phyloP scores from a whole-genome alignment of 225 moss, liverwort and hornwort species.

The Neckera pumila region DNA sequence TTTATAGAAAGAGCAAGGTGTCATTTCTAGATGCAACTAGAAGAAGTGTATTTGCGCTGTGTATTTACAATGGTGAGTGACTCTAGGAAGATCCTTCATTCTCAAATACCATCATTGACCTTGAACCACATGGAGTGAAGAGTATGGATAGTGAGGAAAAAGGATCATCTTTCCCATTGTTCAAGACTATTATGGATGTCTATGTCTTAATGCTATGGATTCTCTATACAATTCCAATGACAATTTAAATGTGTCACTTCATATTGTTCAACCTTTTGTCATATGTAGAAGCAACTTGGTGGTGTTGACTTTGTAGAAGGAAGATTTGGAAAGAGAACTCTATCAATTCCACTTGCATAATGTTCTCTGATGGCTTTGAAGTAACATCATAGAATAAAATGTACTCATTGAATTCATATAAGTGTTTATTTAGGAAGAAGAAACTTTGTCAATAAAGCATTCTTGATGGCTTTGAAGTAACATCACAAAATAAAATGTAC shows the following conservation, averaged over 20 bases:
- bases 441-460: too few species aligned
- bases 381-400: not conserved
- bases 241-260: not conserved
- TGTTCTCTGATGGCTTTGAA: not conserved
- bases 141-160: too few species aligned
- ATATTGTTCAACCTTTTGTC: not conserved
- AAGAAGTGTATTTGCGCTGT: too few species aligned
- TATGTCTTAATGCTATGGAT: fast-evolving
- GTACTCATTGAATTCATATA: too few species aligned
- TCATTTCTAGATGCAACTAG: fast-evolving
- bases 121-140: too few species aligned
- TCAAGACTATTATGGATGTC: not conserved
- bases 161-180: too few species aligned
- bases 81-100: not conserved
- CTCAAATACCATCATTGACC: not conserved
- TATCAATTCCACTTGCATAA: too few species aligned
- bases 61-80: fast-evolving
- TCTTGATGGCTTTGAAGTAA: not conserved
- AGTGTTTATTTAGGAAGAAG: not conserved
- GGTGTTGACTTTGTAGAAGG: fast-evolving
- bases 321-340: not conserved
- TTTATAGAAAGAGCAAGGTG: fast-evolving
- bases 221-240: fast-evolving
- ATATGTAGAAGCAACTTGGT: not conserved
- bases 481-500: not conserved